Evolutionary conservation across 129 eudicot genomes (phyloP).

Genomic region (carrot (Daucus carota)): DH1_v3.0 NC_030382.2:48137001-48137500

Average conservation of each 20-base stretch:
- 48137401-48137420: too few species aligned
- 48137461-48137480: too few species aligned
- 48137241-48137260: neutral
- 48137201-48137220: neutral
- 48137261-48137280: neutral
- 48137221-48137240: neutral
- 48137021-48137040: neutral
- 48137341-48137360: too few species aligned
- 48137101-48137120: neutral
- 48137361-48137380: too few species aligned
- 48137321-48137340: neutral
- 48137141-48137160: neutral
- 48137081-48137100: too few species aligned
- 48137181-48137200: neutral
- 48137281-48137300: conserved; percentile 16
- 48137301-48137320: neutral
- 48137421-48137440: too few species aligned
- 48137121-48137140: neutral
- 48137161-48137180: neutral
- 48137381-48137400: too few species aligned
- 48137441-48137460: too few species aligned
- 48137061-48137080: neutral
- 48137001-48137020: neutral
- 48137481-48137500: too few species aligned
- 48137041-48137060: neutral